Conservation (phyloP, 2,329 filamentous ascomycete species). For the Shiraia sp. region DNA sequence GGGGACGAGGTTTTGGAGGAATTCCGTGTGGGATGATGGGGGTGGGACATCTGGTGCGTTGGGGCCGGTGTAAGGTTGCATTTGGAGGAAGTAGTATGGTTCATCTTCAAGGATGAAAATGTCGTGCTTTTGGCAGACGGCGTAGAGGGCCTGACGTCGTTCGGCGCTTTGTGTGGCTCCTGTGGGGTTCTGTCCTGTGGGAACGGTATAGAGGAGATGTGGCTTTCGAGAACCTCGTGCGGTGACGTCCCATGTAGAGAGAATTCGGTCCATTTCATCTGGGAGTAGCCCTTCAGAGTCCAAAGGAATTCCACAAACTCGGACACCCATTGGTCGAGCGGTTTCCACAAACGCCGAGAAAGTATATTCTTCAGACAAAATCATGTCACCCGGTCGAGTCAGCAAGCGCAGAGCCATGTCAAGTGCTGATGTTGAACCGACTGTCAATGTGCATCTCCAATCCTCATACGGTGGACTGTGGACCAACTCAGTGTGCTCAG, state of each 20-base stretch:
- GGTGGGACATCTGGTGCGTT: conserved; percentile 57
- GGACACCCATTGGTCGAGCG: conserved; percentile 64
- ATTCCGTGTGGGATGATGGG: conserved; percentile 68
- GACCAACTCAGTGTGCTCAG: conserved; percentile 93
- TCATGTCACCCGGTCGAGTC: conserved; percentile 71
- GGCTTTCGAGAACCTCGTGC: conserved; percentile 63
- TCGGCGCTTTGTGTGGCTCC: conserved; percentile 75
- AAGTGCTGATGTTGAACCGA: conserved; percentile 83
- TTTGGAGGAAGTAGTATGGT: conserved; percentile 92
- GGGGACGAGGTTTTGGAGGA: conserved; percentile 73
- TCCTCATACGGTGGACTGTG: conserved; percentile 86
- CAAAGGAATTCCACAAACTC: conserved; percentile 64
- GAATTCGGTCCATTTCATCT: conserved; percentile 62
- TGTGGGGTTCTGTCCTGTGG: conserved; percentile 88
- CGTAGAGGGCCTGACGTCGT: conserved; percentile 74
- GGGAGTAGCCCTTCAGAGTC: conserved; percentile 69
- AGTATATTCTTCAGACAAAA: conserved; percentile 89
- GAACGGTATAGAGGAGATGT: conserved; percentile 70
- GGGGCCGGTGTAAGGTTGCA: conserved; percentile 71
- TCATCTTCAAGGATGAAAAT: conserved; percentile 89
- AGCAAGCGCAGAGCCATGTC: conserved; percentile 86
- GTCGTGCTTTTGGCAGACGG: conserved; percentile 80
- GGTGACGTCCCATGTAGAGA: conserved; percentile 68
- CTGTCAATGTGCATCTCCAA: conserved; percentile 82
- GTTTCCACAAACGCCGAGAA: conserved; percentile 78